phyloP scores from a whole-genome alignment of 106 monocot genomes.

The Dioscorea dumetorum region DNA sequence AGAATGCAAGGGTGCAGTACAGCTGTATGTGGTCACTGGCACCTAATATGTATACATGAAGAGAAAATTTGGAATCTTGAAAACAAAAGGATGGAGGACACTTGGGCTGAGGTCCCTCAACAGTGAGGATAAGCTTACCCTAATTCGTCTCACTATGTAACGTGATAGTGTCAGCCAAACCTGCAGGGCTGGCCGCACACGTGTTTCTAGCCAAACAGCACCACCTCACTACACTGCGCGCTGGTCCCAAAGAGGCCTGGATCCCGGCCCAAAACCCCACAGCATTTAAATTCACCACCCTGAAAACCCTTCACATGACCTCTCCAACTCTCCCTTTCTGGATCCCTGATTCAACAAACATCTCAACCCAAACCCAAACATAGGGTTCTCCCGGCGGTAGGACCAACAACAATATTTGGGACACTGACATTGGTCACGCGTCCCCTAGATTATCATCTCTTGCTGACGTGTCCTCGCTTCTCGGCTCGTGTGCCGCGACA shows the following conservation, averaged over 20 bases:
- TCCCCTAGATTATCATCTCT: background rate
- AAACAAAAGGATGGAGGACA: background rate
- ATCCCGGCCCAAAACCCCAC: background rate
- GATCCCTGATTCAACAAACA: background rate
- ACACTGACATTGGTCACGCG: background rate
- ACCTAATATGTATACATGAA: background rate
- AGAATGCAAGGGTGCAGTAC: too few relatives aligned
- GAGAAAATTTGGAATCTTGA: slow-evolving; percentile 2
- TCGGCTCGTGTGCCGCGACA: background rate
- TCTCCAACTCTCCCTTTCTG: background rate
- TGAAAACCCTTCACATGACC: background rate
- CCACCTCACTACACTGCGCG: background rate
- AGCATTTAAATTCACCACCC: background rate
- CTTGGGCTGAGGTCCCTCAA: background rate
- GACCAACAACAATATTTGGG: background rate
- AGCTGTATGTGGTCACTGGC: too few relatives aligned
- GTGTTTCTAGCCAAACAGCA: background rate
- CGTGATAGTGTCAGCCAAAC: slow-evolving; percentile 3
- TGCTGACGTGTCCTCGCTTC: background rate
- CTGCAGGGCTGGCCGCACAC: background rate
- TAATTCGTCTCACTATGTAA: background rate
- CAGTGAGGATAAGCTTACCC: background rate
- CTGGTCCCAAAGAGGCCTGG: background rate
- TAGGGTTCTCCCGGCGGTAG: background rate
- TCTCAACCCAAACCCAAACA: background rate